These are phyloP conservation scores for Cystofilobasidium macerans DNA, from an alignment of 768 basidiomycete genomes.

Conservation along the genomic window DNA sequence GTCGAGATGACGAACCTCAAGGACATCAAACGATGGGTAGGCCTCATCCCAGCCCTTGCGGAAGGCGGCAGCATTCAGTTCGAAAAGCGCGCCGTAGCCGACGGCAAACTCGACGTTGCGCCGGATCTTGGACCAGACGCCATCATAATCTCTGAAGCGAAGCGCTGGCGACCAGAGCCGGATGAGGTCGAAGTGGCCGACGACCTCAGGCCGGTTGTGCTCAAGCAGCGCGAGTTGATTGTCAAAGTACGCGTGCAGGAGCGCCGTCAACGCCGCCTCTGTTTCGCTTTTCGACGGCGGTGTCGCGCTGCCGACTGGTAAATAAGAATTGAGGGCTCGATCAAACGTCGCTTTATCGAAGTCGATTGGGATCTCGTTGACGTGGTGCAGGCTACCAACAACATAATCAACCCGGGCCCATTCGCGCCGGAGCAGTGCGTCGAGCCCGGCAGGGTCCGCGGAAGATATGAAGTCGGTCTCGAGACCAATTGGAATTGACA, in stretches of 20 bases:
- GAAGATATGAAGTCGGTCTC: slow-evolving; percentile 82
- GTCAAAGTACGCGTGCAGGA: slow-evolving; percentile 61
- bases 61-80: slow-evolving; percentile 84
- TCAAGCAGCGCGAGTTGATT: slow-evolving; percentile 62
- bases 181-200: slow-evolving; percentile 90
- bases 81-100: slow-evolving; percentile 80
- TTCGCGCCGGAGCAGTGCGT: slow-evolving; percentile 46
- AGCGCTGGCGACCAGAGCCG: slow-evolving; percentile 61
- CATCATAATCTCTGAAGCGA: slow-evolving; percentile 43
- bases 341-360: slow-evolving; percentile 67
- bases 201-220: slow-evolving; percentile 67
- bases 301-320: not conserved
- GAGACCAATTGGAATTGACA: slow-evolving; percentile 71
- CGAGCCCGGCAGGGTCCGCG: slow-evolving; percentile 53
- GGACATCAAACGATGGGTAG: slow-evolving; percentile 70
- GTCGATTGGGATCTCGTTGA: slow-evolving; percentile 77
- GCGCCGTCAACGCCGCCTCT: slow-evolving; percentile 27
- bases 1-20: slow-evolving; percentile 47
- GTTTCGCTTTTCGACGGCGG: not conserved
- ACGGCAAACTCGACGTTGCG: slow-evolving; percentile 65
- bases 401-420: slow-evolving; percentile 62
- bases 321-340: slow-evolving; percentile 46
- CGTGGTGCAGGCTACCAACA: slow-evolving; percentile 89
- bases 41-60: slow-evolving; percentile 77
- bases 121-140: slow-evolving; percentile 54